phyloP scores from a whole-genome alignment of 192 early-diverging fungal species.

The Jimgerdemannia flammicorona region DNA sequence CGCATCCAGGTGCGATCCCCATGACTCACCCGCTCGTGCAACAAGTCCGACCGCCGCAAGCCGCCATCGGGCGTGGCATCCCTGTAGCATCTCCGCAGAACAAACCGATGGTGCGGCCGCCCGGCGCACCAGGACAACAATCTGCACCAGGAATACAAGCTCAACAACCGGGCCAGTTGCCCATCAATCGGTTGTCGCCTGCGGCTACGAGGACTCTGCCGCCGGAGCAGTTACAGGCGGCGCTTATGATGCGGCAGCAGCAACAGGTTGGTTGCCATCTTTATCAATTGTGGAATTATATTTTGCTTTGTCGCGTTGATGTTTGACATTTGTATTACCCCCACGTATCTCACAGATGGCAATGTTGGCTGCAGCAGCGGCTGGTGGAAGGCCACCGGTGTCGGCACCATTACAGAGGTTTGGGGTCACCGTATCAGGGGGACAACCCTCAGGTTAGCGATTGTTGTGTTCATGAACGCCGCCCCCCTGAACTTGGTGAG shows the following conservation, averaged over 20 bases:
- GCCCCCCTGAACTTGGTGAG: too few species aligned
- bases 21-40: slow-evolving; percentile 26
- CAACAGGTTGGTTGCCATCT: slow-evolving; percentile 4
- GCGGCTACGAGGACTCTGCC: slow-evolving; percentile 16
- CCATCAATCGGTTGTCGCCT: slow-evolving; percentile 14
- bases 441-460: neutral
- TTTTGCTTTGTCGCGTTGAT: too few species aligned
- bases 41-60: slow-evolving; percentile 19
- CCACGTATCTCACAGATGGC: slow-evolving; percentile 18
- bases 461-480: too few species aligned
- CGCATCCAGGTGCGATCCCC: slow-evolving; percentile 2
- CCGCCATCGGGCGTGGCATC: slow-evolving; percentile 4
- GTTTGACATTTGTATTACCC: neutral
- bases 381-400: slow-evolving; percentile 8
- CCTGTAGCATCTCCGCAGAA: slow-evolving; percentile 28
- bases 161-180: slow-evolving; percentile 13
- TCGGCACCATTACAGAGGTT: neutral
- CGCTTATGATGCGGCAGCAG: slow-evolving; percentile 13
- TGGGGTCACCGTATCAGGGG: slow-evolving; percentile 2
- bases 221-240: slow-evolving; percentile 15
- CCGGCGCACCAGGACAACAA: slow-evolving; percentile 24
- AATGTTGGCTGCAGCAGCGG: slow-evolving; percentile 20
- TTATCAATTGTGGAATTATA: too few species aligned
- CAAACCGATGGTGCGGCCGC: slow-evolving; percentile 28
- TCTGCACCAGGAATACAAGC: slow-evolving; percentile 5